Evolutionary conservation across 2,329 filamentous ascomycete genomes (phyloP).

Genomic region (Cryphonectria naterciae): DNA sequence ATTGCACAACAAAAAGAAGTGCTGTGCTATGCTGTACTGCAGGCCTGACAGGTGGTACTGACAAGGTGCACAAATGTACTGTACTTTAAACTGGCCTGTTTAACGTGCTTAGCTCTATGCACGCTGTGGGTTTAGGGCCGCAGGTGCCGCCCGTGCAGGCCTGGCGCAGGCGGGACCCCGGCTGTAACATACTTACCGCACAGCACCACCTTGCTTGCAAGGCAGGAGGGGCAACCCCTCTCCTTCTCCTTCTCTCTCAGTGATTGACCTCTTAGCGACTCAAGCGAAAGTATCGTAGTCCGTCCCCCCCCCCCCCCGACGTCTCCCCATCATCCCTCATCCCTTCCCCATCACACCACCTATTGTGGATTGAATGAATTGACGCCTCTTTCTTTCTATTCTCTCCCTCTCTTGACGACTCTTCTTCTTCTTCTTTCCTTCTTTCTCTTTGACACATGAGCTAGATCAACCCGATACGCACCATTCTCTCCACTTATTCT

Average conservation of each 20-base stretch:
- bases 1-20: background rate
- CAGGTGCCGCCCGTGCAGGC: conserved; percentile 1
- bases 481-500: background rate
- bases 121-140: background rate
- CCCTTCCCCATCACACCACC: background rate
- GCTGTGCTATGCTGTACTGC: background rate
- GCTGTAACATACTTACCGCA: background rate
- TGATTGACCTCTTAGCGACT: background rate
- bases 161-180: background rate
- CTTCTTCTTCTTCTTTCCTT: background rate
- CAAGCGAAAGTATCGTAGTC: background rate
- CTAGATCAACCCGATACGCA: background rate
- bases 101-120: background rate
- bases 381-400: background rate
- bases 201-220: background rate
- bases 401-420: background rate
- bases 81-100: background rate
- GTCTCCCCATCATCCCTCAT: conserved; percentile 5
- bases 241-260: background rate
- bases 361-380: background rate
- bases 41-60: background rate
- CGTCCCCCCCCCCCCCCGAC: conserved; percentile 3
- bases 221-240: background rate
- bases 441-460: background rate
- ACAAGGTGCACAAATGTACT: background rate